phyloP scores from a whole-genome alignment of 2,329 filamentous ascomycete genomes.

The Talaromyces funiculosus region DNA sequence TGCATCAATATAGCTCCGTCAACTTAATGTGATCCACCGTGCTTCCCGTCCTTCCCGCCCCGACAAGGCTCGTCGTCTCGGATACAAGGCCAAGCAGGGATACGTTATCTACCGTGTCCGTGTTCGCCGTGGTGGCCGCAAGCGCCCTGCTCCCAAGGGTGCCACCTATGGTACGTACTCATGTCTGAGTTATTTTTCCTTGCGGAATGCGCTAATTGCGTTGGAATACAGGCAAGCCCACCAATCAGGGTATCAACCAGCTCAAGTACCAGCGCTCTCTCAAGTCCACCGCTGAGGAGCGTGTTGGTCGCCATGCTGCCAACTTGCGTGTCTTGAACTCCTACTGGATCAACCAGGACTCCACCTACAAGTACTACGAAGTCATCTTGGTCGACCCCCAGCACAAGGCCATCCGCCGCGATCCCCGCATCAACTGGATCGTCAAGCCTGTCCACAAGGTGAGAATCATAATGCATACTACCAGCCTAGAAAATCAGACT shows the following conservation, averaged over 20 bases:
- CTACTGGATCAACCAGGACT: slow-evolving; percentile 99
- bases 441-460: slow-evolving; percentile 97
- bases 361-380: slow-evolving; percentile 99
- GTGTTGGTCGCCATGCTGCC: slow-evolving; percentile 97
- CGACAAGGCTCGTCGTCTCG: slow-evolving; percentile 99
- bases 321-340: slow-evolving; percentile 99
- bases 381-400: slow-evolving; percentile 99
- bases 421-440: slow-evolving; percentile 99
- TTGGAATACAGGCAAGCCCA: slow-evolving; percentile 78
- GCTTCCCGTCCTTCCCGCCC: slow-evolving; percentile 96
- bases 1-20: slow-evolving; percentile 99
- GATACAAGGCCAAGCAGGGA: slow-evolving; percentile 99
- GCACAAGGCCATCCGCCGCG: slow-evolving; percentile 99
- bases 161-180: slow-evolving; percentile 83
- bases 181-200: background rate
- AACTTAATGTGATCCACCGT: slow-evolving; percentile 99
- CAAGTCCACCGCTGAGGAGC: slow-evolving; percentile 96
- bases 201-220: slow-evolving; percentile 16
- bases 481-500: slow-evolving; percentile 13
- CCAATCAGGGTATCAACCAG: slow-evolving; percentile 99
- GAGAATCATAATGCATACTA: background rate
- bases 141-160: slow-evolving; percentile 94
- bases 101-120: slow-evolving; percentile 99
- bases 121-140: slow-evolving; percentile 97
- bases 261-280: slow-evolving; percentile 99